Evolutionary conservation across 2,329 filamentous ascomycete species (phyloP), one percentile per base, ranked within the genome.

Genomic region (Botryotinia calthae): DNA sequence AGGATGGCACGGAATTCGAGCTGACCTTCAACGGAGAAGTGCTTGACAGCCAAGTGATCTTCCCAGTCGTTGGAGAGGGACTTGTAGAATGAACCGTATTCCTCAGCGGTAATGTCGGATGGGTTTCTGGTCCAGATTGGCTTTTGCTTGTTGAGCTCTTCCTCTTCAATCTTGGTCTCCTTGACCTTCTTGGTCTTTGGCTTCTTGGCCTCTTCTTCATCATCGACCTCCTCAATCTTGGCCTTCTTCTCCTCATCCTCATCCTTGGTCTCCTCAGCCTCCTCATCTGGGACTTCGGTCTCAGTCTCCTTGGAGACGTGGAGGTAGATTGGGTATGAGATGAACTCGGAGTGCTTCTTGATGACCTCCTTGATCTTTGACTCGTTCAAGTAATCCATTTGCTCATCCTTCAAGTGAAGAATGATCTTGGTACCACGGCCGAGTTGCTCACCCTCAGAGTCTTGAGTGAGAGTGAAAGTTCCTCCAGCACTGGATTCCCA

Each of bases 271-370:
- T 71, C 69, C 68, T 73, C 72, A 40, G 58, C 72, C 28, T 73
- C 73, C 54, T 70, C 72, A 70, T 73, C 73, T 58, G 66, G 95
- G 77, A 98, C 94, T 89, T 99, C 96, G 82, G 89, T 98, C 93
- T 99, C 96, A 78, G 91, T 95, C 93, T 99, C 96, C 93, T 99
- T 99, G 84, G 93, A 86, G 82, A 99, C 95, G 88, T 99, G 96
- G 79, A 99, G 95, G 90, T 98, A 99, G 92, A 99, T 99, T 83
- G 96, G 96, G 90, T 99, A 99, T 69, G 96, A 98, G 88, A 99
- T 99, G 90, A 99, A 99, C 88, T 99, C 96, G 83, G 96, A 98
- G 93, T 99, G 96, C 93, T 99, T 99, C 94, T 98, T 98, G 89
- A 99, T 95, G 79, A 99, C 95, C 89, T 99, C 96, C 93, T 99